Conservation (phyloP, 495 filamentous ascomycete genomes). For the Immersiella caudata region DNA sequence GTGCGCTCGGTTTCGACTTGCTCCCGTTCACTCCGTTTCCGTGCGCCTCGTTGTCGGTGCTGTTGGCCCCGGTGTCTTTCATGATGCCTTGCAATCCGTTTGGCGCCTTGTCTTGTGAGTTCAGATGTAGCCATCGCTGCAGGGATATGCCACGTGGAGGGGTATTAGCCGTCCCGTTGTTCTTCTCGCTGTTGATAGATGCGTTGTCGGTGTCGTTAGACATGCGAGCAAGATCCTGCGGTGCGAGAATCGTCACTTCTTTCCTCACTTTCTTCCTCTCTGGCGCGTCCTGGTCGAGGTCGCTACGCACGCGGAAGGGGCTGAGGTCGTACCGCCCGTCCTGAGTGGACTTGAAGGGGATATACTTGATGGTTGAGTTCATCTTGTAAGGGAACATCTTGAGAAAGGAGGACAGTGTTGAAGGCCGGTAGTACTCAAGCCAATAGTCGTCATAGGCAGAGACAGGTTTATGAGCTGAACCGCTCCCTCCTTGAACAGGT, state of each 20-base stretch:
- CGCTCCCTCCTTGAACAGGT: conserved; percentile 35
- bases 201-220: conserved; percentile 40
- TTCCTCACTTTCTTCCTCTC: conserved; percentile 49
- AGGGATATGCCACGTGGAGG: conserved; percentile 46
- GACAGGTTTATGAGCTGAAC: conserved; percentile 57
- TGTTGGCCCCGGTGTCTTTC: conserved; percentile 40
- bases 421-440: conserved; percentile 95
- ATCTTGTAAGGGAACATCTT: conserved; percentile 91
- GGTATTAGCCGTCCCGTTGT: conserved; percentile 22
- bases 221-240: conserved; percentile 45
- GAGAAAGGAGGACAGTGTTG: conserved; percentile 77
- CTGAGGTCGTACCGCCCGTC: conserved; percentile 77
- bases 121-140: conserved; percentile 58
- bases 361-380: conserved; percentile 81
- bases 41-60: conserved; percentile 25
- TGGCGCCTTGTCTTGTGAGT: conserved; percentile 25
- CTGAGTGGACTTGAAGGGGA: conserved; percentile 71
- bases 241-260: conserved; percentile 63
- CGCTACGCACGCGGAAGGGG: conserved; percentile 75
- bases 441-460: conserved; percentile 90
- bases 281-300: conserved; percentile 31
- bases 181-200: conserved; percentile 42
- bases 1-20: conserved; percentile 45
- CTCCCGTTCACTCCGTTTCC: conserved; percentile 2
- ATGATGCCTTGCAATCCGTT: conserved; percentile 49